These are phyloP conservation scores for Pleurotus tuoliensis DNA, from an alignment of 768 basidiomycete genomes.

Conservation along the genomic window DNA sequence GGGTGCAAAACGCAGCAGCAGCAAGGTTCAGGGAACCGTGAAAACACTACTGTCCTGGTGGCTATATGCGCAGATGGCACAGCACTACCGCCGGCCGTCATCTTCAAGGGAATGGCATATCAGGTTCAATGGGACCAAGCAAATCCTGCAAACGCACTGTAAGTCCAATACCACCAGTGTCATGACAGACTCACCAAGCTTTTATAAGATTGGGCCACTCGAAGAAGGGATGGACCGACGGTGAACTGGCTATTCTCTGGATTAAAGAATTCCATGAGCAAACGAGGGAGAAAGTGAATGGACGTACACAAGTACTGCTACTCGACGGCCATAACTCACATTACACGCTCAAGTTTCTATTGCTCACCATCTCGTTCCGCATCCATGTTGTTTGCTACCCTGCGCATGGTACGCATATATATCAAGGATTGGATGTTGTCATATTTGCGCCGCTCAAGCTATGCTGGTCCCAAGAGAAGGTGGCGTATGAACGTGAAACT, in stretches of 20 bases:
- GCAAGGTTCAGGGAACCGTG: slow-evolving; percentile 20
- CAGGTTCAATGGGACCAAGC: slow-evolving; percentile 33
- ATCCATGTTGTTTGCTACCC: slow-evolving; percentile 28
- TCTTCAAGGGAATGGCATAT: slow-evolving; percentile 34
- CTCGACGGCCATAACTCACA: slow-evolving; percentile 37
- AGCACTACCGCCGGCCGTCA: slow-evolving; percentile 29
- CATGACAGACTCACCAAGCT: not conserved
- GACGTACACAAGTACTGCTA: slow-evolving; percentile 23
- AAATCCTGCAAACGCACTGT: slow-evolving; percentile 39
- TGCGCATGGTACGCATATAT: slow-evolving; percentile 21
- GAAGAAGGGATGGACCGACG: slow-evolving; percentile 22
- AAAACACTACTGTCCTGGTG: slow-evolving; percentile 32
- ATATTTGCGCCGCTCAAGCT: slow-evolving; percentile 13
- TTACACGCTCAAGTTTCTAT: slow-evolving; percentile 21
- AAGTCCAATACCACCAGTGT: slow-evolving; percentile 13
- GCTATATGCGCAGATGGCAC: slow-evolving; percentile 38
- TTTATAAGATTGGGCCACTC: not conserved
- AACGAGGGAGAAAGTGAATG: slow-evolving; percentile 16
- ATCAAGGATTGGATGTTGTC: slow-evolving; percentile 18
- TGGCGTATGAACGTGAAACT: slow-evolving; percentile 11
- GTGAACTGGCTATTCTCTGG: slow-evolving; percentile 19
- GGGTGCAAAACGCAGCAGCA: slow-evolving; percentile 24
- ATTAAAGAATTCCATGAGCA: slow-evolving; percentile 24
- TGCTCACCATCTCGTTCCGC: slow-evolving; percentile 20
- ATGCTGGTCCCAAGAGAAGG: slow-evolving; percentile 14